These are phyloP conservation scores for Phycomyces nitens DNA, from an alignment of 192 early-diverging fungal species.

Conservation along the genomic window DNA sequence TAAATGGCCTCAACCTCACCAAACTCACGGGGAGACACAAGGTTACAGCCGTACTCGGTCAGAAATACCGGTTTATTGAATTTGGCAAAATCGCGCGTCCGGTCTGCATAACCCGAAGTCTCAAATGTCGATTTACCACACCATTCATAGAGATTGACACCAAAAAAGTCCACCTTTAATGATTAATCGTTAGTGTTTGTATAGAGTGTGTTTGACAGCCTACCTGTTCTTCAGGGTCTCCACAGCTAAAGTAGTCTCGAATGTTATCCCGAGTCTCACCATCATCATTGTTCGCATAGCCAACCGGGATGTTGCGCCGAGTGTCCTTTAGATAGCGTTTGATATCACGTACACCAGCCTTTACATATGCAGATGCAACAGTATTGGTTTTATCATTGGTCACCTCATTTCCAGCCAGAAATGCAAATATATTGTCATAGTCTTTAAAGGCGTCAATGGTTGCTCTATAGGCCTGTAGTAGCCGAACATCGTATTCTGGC, in stretches of 20 bases:
- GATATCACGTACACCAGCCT: constrained; percentile 63
- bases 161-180: constrained; percentile 61
- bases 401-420: constrained; percentile 74
- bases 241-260: constrained; percentile 67
- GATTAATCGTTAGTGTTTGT: neutral
- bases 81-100: constrained; percentile 52
- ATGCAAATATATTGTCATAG: constrained; percentile 64
- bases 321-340: constrained; percentile 53
- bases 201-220: neutral
- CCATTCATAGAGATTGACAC: constrained; percentile 75
- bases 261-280: constrained; percentile 58
- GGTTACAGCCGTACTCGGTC: constrained; percentile 75
- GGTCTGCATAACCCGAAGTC: constrained; percentile 58
- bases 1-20: constrained; percentile 63
- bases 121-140: constrained; percentile 57
- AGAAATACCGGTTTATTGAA: constrained; percentile 61
- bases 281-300: constrained; percentile 72
- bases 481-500: constrained; percentile 52
- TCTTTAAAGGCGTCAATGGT: constrained; percentile 62
- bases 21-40: constrained; percentile 59
- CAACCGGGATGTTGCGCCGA: constrained; percentile 57
- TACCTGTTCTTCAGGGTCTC: constrained; percentile 42
- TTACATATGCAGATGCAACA: constrained; percentile 58
- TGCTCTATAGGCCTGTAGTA: constrained; percentile 49
- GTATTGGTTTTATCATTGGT: constrained; percentile 59